Conservation (phyloP, 352 stramenopile species). For the Phytophthora niederhauseri region DNA sequence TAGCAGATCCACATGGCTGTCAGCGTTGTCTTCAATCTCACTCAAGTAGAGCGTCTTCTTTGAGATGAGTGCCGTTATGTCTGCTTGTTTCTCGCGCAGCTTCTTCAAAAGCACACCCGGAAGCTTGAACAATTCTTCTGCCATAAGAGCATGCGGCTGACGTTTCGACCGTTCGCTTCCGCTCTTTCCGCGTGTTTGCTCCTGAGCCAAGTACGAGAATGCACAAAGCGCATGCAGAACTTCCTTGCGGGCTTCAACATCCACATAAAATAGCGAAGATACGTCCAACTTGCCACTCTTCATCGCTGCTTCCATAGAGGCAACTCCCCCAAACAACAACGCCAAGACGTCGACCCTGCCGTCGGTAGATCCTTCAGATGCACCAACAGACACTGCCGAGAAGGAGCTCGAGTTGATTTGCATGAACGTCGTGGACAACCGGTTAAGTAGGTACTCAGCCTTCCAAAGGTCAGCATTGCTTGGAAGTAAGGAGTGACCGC, state of each 20-base stretch:
- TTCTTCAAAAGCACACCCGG: conserved; percentile 68
- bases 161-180: conserved; percentile 5
- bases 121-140: conserved; percentile 70
- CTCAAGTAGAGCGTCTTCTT: conserved; percentile 81
- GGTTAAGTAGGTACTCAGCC: conserved; percentile 70
- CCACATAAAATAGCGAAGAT: conserved; percentile 78
- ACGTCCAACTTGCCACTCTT: conserved; percentile 79
- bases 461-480: conserved; percentile 70
- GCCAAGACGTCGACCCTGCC: conserved; percentile 71
- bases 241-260: conserved; percentile 64
- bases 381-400: conserved; percentile 26
- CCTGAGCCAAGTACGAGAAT: conserved; percentile 80
- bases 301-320: conserved; percentile 81
- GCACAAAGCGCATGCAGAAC: conserved; percentile 80
- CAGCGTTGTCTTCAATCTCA: conserved; percentile 59
- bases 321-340: conserved; percentile 73
- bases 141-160: conserved; percentile 51
- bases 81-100: conserved; percentile 52
- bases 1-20: conserved; percentile 59
- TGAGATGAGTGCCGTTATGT: conserved; percentile 62
- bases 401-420: conserved; percentile 43
- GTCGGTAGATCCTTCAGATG: conserved; percentile 24
- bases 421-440: conserved; percentile 69
- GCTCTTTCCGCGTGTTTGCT: conserved; percentile 44
- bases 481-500: conserved; percentile 84